These are phyloP conservation scores for Prototheca wickerhamii DNA, from an alignment of 163 green algal genomes.

Conservation along the genomic window DNA sequence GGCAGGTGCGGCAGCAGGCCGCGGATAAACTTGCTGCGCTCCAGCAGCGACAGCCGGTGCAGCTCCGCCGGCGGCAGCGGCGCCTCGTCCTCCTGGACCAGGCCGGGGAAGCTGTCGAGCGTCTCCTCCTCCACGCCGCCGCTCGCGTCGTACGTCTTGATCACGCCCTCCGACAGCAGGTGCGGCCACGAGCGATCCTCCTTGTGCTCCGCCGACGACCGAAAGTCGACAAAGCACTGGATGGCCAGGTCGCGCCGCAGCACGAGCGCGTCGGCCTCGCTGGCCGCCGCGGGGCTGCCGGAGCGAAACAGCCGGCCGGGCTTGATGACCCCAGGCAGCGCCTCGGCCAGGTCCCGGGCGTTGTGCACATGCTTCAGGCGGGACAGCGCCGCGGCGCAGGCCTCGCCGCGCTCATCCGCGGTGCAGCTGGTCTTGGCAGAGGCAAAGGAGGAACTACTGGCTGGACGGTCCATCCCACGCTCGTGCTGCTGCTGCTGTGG, in stretches of 20 bases:
- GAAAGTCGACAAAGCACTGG: conserved; percentile 25
- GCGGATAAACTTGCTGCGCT: conserved; percentile 5
- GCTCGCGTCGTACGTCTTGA: conserved; percentile 19
- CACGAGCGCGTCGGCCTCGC: conserved; percentile 17
- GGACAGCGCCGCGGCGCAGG: conserved; percentile 2
- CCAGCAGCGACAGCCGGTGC: conserved; percentile 10
- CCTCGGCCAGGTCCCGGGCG: conserved; percentile 37
- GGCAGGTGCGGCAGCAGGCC: conserved; percentile 13
- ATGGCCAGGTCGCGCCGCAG: conserved; percentile 27
- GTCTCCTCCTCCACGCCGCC: conserved; percentile 16
- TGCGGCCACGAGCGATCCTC: conserved; percentile 27
- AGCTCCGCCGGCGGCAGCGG: neutral
- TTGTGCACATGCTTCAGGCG: conserved; percentile 33
- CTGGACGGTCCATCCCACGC: too few relatives aligned
- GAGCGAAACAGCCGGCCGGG: conserved; percentile 30
- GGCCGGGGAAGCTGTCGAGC: neutral
- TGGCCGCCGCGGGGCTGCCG: conserved; percentile 17
- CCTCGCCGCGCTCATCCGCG: too few relatives aligned
- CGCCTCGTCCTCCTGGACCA: conserved; percentile 4
- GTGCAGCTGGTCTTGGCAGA: neutral
- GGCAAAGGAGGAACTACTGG: neutral
- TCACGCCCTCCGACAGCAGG: conserved; percentile 26
- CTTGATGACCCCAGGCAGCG: conserved; percentile 20
- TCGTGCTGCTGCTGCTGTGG: too few relatives aligned
- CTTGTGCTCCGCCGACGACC: conserved; percentile 27